A percentile compares a stretch with the other conserved stretches of the same genome.
Conservation (phyloP, 345 rosid species). For the Gossypium anomalum region DNA sequence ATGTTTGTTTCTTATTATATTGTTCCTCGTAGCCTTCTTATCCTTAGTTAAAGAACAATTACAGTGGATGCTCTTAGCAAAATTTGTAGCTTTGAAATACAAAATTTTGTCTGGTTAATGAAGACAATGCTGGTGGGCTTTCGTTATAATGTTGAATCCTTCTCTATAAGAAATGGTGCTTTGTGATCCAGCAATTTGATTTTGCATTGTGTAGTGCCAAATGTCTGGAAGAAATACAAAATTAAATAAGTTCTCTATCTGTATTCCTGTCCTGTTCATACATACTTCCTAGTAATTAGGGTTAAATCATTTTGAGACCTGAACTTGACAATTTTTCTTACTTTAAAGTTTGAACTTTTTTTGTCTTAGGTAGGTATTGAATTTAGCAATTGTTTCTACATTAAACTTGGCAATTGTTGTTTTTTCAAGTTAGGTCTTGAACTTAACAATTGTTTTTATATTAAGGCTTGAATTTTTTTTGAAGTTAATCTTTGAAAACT, state of each 20-base stretch:
- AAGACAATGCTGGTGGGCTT: background rate
- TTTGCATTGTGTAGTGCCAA: background rate
- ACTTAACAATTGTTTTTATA: too few relatives aligned
- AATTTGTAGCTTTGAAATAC: background rate
- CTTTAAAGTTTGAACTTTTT: too few relatives aligned
- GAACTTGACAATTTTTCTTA: too few relatives aligned
- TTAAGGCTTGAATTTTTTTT: too few relatives aligned
- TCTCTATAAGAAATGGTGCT: background rate
- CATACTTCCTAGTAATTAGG: background rate
- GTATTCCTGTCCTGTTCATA: background rate
- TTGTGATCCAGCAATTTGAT: background rate
- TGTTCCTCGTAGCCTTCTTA: background rate
- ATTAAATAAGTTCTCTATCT: background rate
- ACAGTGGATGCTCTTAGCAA: background rate
- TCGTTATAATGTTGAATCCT: background rate
- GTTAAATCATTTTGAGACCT: too few relatives aligned
- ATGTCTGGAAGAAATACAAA: background rate
- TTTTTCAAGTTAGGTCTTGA: too few relatives aligned
- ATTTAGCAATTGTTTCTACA: too few relatives aligned
- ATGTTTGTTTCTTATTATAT: background rate
- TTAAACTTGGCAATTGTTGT: too few relatives aligned
- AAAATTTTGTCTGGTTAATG: background rate
- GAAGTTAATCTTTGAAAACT: too few relatives aligned
- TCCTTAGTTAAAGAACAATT: background rate
- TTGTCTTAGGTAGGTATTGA: too few relatives aligned